These are phyloP conservation scores for Emericellopsis cladophorae DNA, from an alignment of 2,329 filamentous ascomycete species.

Conservation along the genomic window DNA sequence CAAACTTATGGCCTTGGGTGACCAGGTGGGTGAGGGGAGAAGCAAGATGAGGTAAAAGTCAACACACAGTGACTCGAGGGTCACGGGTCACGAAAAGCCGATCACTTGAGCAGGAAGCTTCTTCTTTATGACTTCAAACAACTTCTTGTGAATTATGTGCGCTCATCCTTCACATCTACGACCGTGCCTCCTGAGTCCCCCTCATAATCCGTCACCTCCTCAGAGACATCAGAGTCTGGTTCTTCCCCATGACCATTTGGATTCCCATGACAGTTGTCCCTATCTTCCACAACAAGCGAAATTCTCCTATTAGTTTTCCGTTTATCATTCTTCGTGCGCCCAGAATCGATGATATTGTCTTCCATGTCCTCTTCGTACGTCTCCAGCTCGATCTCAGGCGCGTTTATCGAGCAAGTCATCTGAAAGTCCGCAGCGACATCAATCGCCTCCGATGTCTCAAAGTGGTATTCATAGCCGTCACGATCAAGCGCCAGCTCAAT, in stretches of 20 bases:
- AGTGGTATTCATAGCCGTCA: constrained; percentile 11
- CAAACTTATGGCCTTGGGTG: too few species aligned
- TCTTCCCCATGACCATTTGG: not conserved
- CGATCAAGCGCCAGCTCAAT: constrained; percentile 16
- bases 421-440: constrained; percentile 13
- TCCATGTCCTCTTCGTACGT: too few species aligned
- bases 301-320: too few species aligned
- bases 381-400: too few species aligned
- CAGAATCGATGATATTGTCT: too few species aligned
- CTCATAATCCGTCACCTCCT: not conserved
- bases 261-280: not conserved
- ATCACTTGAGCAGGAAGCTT: too few species aligned
- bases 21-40: too few species aligned
- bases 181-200: not conserved
- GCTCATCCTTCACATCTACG: not conserved
- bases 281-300: not conserved
- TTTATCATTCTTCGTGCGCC: too few species aligned
- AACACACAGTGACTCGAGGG: too few species aligned
- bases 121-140: not conserved
- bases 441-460: constrained; percentile 6
- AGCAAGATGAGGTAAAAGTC: too few species aligned
- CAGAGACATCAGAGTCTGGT: not conserved
- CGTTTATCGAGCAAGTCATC: constrained; percentile 6
- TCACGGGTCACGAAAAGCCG: too few species aligned
- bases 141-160: not conserved